Evolutionary conservation across 148 eudicot genomes (phyloP).

Genomic region (Pharnaceum exiguum): DNA sequence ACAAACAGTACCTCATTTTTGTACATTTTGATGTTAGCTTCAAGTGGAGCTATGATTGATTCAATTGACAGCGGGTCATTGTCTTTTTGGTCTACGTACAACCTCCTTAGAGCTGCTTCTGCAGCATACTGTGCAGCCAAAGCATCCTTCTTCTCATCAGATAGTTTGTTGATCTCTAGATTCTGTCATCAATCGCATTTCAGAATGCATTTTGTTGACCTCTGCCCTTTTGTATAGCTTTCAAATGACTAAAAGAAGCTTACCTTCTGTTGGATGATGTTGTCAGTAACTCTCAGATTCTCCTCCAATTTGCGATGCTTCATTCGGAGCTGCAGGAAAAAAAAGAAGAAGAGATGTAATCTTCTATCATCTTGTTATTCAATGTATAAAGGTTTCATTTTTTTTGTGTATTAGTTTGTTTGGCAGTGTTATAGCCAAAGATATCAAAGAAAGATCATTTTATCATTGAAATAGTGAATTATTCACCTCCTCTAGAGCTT

Average conservation of each 20-base stretch:
- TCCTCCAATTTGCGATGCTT: conserved; percentile 46
- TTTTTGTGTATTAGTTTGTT: neutral
- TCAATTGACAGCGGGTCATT: conserved; percentile 62
- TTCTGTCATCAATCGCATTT: conserved; percentile 46
- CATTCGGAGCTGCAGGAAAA: conserved; percentile 46
- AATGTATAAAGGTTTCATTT: neutral
- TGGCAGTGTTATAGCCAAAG: neutral
- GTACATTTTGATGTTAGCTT: conserved; percentile 75
- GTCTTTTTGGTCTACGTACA: conserved; percentile 69
- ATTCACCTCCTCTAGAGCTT: conserved; percentile 77
- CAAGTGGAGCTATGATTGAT: conserved; percentile 81
- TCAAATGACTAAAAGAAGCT: neutral
- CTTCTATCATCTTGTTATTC: too few species aligned
- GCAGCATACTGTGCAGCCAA: conserved; percentile 91
- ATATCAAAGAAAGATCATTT: neutral
- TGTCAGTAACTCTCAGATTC: conserved; percentile 46
- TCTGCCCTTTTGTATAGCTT: neutral
- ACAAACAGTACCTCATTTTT: conserved; percentile 50
- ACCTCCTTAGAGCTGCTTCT: conserved; percentile 83
- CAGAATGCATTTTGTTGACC: neutral
- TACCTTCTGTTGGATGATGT: conserved; percentile 70
- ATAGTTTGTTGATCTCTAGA: conserved; percentile 66
- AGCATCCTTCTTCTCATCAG: conserved; percentile 77
- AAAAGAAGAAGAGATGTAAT: neutral
- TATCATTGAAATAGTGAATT: neutral